Evolutionary conservation across 805 yeast species (phyloP), one percentile per base, ranked within the genome.

Genomic region (Cyberlindnera saturnus): DNA sequence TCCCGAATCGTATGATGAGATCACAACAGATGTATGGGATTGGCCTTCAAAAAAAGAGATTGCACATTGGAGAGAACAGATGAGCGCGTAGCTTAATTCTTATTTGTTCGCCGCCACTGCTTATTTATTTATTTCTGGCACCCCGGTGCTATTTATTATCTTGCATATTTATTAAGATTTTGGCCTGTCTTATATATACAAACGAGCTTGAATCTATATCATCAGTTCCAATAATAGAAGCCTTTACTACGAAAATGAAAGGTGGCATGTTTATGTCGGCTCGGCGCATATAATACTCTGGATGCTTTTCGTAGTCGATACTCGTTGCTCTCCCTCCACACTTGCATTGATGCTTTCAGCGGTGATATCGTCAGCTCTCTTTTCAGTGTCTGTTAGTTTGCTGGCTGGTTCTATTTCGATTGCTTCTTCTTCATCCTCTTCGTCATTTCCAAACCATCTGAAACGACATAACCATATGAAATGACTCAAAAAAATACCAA

Each of bases 401-500:
- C 17, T 31, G n/a, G 14, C 10, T 14, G 20, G 15, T 16, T 38
- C 47, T n/a, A 37, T 30, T 14, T 44, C 42, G 14, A 37, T 39
- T 44, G 33, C 36, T n/a, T 42, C 49, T 11, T 43, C 45, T 23
- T 47, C 48, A 3, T 51, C 50, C 5, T 7, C 33, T 9, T 32
- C 29, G 6, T 47, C 51, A 34, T 48, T 47, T 1, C 52, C 49
- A 26, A 53, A 49, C 61, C 56, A 50, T 46, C 53, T 62, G 46
- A 67, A 65, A 41, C 75, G 53, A 18, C 71, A 34, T 47, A 65
- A 61, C 95, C 95, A 86, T 7, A 81, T 62, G 9, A 68, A 44
- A 34, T 85, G 95, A 44, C 82, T 73, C 0, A 64, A 18, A 49
- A 82, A 74, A 32, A 87, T 84, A 0, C 95, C 95, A 5, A 79